A percentile compares a stretch with the other conserved stretches of the same genome.
Evolutionary conservation across 352 stramenopile genomes (phyloP).

Genomic region (Phytophthora rubi): DNA sequence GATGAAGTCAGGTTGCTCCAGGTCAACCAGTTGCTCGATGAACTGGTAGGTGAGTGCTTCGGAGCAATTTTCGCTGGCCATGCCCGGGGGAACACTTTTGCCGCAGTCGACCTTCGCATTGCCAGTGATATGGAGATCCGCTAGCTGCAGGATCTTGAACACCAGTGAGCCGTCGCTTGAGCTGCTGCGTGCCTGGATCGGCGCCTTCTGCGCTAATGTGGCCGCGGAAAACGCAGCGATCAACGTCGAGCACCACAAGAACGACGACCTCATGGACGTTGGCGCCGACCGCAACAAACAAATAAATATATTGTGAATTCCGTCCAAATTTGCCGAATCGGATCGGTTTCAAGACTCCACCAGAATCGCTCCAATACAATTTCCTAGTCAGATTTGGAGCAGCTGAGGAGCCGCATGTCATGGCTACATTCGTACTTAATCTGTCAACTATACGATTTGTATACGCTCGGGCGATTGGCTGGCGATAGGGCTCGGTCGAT

Average conservation of each 20-base stretch:
- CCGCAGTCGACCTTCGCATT: slow-evolving; percentile 41
- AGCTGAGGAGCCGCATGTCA: too few relatives aligned
- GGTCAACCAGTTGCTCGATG: slow-evolving; percentile 51
- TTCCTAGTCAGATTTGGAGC: too few relatives aligned
- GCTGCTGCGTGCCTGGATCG: slow-evolving; percentile 28
- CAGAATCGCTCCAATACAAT: too few relatives aligned
- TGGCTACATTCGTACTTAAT: too few relatives aligned
- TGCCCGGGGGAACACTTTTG: slow-evolving; percentile 18
- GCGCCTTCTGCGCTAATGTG: slow-evolving; percentile 20
- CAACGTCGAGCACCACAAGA: not conserved
- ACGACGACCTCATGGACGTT: not conserved
- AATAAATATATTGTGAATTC: too few relatives aligned
- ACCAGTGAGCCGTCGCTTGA: slow-evolving; percentile 29
- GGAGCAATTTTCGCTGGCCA: slow-evolving; percentile 34
- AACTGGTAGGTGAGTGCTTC: slow-evolving; percentile 54
- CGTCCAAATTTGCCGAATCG: too few relatives aligned
- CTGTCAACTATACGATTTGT: too few relatives aligned
- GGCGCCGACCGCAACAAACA: too few relatives aligned
- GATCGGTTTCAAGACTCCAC: too few relatives aligned
- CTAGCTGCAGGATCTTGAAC: slow-evolving; percentile 67
- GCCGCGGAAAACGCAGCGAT: not conserved
- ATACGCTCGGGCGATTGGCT: too few relatives aligned
- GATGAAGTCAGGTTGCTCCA: slow-evolving; percentile 61
- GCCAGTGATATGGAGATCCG: slow-evolving; percentile 60
- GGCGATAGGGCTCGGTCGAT: too few relatives aligned